Evolutionary conservation across 345 rosid species (phyloP), one percentile per base, ranked within the genome.

Genomic region (Gossypium mustelinum): DNA sequence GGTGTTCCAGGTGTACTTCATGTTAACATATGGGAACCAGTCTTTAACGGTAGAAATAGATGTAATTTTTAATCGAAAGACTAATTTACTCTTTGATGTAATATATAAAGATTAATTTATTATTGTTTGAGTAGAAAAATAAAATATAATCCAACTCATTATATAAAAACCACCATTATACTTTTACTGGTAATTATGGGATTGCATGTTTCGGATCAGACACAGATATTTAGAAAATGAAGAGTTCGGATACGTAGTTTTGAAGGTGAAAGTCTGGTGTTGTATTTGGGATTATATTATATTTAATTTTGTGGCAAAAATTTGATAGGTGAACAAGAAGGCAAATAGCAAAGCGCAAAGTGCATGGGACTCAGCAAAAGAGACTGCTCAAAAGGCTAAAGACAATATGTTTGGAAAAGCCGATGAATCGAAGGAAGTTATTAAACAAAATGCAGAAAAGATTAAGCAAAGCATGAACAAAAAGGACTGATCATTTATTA

Each of bases 401-500:
- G 81, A 79, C 34, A 78, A 73, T 39, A 61, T 77, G 29, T 25
- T 73, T 2, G 79, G 74, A 4, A 79, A 74, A 29, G 83, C 78
- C 25, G 76, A 77, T 17, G 87, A 84, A 11, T 20, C 88, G 2
- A 82, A 85, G 65, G 83, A 83, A 54, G 45, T 63, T 3, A 52
- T 77, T 70, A 48, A 78, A 65, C 78, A 75, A 11, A 82, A 85
- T 68, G 86, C 90, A 3, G 86, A 79, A 2, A 41, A 80, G 12
- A 78, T 84, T 9, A 76, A 81, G 74, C 71, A 74, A 41, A 69
- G 78, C 86, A 82, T 84, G 80, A 81, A 84, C 82, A 56, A 79
- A 65, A 84, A 82, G 64, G 52, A 72, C 52, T 72, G 63, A 56
- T 68, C 17, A 47, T 16, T 62, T 16, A 34, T 34, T 34, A 0